These are phyloP conservation scores for Pontederia crassipes DNA, from an alignment of 176 grass and related monocot species.

Conservation along the genomic window DNA sequence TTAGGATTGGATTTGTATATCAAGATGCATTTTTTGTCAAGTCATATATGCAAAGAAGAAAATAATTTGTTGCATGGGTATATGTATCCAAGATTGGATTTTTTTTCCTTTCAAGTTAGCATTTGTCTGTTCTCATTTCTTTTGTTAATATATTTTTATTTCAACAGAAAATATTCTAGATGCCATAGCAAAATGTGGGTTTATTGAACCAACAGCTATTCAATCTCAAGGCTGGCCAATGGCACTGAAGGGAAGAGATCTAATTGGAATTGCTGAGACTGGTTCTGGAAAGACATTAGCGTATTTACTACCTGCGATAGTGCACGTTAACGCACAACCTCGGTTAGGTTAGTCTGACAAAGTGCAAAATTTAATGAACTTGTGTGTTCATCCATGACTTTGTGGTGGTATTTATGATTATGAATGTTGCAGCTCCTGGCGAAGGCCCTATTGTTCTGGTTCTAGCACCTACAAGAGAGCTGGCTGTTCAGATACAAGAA, in stretches of 20 bases:
- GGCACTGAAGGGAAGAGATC: slow-evolving; percentile 92
- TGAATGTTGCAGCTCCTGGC: slow-evolving; percentile 44
- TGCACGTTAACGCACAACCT: slow-evolving; percentile 89
- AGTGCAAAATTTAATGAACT: not conserved
- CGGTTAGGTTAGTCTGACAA: slow-evolving; percentile 48
- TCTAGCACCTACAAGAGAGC: slow-evolving; percentile 92
- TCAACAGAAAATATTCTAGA: slow-evolving; percentile 66
- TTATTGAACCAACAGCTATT: slow-evolving; percentile 83
- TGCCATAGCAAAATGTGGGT: slow-evolving; percentile 57
- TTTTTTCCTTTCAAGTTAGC: too few species aligned
- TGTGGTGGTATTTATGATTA: not conserved
- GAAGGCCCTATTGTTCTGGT: slow-evolving; percentile 86
- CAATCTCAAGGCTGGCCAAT: slow-evolving; percentile 97
- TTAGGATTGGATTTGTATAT: too few species aligned
- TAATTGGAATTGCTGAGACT: slow-evolving; percentile 94
- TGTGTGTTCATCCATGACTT: not conserved
- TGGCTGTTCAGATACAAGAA: slow-evolving; percentile 93
- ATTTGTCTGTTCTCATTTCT: not conserved
- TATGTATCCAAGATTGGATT: too few species aligned
- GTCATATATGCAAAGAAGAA: too few species aligned
- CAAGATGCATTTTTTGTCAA: too few species aligned
- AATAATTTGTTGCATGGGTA: too few species aligned
- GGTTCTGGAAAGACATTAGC: slow-evolving; percentile 93
- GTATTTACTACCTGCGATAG: slow-evolving; percentile 69
- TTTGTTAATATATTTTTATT: not conserved